These are phyloP conservation scores for Phytopythium aichiense DNA, from an alignment of 352 stramenopile genomes.

Conservation along the genomic window DNA sequence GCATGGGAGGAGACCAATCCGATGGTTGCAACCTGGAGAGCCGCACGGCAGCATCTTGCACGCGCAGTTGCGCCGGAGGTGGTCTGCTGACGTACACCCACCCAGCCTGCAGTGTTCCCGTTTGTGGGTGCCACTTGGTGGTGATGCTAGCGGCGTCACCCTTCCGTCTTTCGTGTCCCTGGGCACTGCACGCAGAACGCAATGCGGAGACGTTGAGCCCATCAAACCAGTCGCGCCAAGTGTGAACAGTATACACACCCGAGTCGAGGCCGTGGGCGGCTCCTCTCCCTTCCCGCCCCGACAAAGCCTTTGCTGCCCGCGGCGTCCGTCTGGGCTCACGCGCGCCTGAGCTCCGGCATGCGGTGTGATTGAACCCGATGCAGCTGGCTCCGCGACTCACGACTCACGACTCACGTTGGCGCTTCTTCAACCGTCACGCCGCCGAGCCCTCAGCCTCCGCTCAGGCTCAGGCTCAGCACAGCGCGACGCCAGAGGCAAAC, in stretches of 20 bases:
- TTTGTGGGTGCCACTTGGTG: background rate
- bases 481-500: too few relatives aligned
- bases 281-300: too few relatives aligned
- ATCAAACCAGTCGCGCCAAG: background rate
- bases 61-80: background rate
- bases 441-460: too few relatives aligned
- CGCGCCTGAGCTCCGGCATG: too few relatives aligned
- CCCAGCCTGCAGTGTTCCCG: too few relatives aligned
- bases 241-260: background rate
- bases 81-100: background rate
- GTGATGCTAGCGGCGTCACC: background rate
- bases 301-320: too few relatives aligned
- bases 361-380: background rate
- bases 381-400: background rate
- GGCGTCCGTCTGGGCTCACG: too few relatives aligned
- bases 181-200: background rate
- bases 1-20: background rate
- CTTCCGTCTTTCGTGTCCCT: background rate
- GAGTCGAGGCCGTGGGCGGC: background rate
- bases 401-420: background rate
- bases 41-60: background rate
- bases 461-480: too few relatives aligned
- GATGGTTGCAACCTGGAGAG: too few relatives aligned
- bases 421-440: background rate
- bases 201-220: background rate